Evolutionary conservation across 225 moss, liverwort and hornwort genomes (phyloP).

Genomic region (Climacium dendroides): DNA sequence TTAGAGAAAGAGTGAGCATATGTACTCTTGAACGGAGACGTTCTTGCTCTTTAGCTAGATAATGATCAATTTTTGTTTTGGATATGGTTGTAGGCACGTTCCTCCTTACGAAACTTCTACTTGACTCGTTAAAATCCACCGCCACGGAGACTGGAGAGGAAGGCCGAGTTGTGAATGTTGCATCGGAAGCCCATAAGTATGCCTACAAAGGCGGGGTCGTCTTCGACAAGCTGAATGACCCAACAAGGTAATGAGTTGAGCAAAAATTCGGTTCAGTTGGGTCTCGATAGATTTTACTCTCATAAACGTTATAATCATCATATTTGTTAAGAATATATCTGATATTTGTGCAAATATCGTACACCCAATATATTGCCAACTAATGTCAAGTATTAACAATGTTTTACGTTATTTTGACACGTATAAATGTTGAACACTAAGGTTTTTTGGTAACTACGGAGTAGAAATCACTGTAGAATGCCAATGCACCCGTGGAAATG

Average conservation of each 20-base stretch:
- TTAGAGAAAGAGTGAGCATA: not conserved
- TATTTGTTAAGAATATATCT: not conserved
- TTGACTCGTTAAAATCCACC: conserved; percentile 26
- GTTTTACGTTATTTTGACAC: not conserved
- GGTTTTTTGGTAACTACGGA: no score
- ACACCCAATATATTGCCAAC: not conserved
- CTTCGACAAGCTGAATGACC: conserved; percentile 40
- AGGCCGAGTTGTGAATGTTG: conserved; percentile 34
- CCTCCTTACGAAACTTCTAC: conserved; percentile 40
- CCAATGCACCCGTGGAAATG: not conserved
- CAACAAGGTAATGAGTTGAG: conserved; percentile 12
- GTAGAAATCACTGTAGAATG: not conserved
- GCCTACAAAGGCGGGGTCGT: conserved; percentile 15
- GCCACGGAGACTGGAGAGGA: conserved; percentile 32
- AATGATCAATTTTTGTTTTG: not conserved
- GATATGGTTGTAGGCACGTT: conserved; percentile 26
- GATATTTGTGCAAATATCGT: not conserved
- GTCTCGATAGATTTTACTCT: not conserved
- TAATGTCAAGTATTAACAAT: not conserved
- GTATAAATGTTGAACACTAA: not conserved
- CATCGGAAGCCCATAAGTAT: conserved; percentile 37
- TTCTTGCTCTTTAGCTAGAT: not conserved
- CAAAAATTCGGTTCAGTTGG: not conserved
- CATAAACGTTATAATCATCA: not conserved
- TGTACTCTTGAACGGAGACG: not conserved